A percentile compares a stretch with the other conserved stretches of the same genome.
Evolutionary conservation across 1,284 basidiomycete genomes (phyloP).

Genomic region (Moniliella sp.): DNA sequence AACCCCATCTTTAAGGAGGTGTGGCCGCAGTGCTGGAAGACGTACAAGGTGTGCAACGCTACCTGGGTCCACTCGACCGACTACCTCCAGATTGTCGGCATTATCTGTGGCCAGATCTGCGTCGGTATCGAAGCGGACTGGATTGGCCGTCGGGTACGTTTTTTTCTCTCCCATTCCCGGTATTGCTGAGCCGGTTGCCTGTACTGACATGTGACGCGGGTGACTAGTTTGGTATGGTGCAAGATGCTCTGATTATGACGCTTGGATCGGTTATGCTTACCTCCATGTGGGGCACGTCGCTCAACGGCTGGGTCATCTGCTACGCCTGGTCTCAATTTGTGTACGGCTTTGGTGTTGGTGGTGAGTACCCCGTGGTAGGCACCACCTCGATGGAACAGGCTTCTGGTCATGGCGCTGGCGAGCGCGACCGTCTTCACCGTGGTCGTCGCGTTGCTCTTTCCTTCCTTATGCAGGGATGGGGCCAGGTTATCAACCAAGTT

Average conservation of each 20-base stretch:
- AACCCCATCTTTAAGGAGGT: constrained; percentile 37
- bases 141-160: constrained; percentile 40
- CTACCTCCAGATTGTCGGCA: constrained; percentile 39
- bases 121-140: constrained; percentile 43
- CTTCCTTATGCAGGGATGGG: constrained; percentile 41
- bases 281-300: no score
- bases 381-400: constrained; percentile 41
- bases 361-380: constrained; percentile 42
- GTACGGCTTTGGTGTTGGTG: constrained; percentile 38
- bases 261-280: no score
- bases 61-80: constrained; percentile 38
- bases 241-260: no score
- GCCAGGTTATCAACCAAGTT: constrained; percentile 40
- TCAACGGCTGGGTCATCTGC: constrained; percentile 42
- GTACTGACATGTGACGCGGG: no score
- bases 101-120: constrained; percentile 40
- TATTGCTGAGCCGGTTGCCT: no score
- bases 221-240: no score
- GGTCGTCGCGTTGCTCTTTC: constrained; percentile 41
- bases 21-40: constrained; percentile 40
- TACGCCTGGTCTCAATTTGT: constrained; percentile 39
- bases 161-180: not conserved
- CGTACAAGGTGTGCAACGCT: constrained; percentile 35
- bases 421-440: constrained; percentile 41
- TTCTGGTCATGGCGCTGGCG: constrained; percentile 34